These are phyloP conservation scores for Bonnemaisonia californica DNA, from an alignment of 31 red algal species.

Conservation along the genomic window DNA sequence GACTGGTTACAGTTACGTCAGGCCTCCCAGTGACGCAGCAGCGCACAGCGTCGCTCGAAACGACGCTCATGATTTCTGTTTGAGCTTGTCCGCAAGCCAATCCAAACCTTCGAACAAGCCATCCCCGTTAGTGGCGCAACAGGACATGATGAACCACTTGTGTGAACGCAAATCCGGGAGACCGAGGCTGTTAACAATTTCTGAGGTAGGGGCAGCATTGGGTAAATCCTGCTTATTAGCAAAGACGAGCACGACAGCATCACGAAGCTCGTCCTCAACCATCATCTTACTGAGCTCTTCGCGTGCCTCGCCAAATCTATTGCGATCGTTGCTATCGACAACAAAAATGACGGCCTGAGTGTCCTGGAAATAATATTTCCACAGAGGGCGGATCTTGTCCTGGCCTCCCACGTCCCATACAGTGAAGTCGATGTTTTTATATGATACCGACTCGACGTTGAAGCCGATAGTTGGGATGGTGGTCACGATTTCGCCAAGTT, in stretches of 20 bases:
- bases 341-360: constrained; percentile 78
- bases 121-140: constrained; percentile 72
- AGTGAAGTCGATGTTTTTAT: constrained; percentile 76
- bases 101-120: constrained; percentile 75
- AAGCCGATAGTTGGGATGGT: constrained; percentile 77
- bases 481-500: constrained; percentile 81
- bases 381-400: constrained; percentile 66
- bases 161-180: constrained; percentile 44
- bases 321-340: constrained; percentile 75
- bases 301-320: constrained; percentile 61
- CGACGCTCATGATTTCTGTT: no score
- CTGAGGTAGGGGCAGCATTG: constrained; percentile 44
- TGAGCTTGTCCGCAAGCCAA: constrained; percentile 10
- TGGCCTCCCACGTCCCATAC: constrained; percentile 84
- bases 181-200: constrained; percentile 47
- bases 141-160: constrained; percentile 66
- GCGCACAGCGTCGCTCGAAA: no score
- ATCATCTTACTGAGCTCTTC: constrained; percentile 78
- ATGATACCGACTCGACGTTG: constrained; percentile 22
- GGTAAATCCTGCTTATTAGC: constrained; percentile 83
- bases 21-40: no score
- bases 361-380: constrained; percentile 78
- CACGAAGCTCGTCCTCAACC: constrained; percentile 63
- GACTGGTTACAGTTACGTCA: no score
- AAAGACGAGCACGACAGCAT: constrained; percentile 63